Conservation (phyloP, 2,329 filamentous ascomycete species). For the Epichloe bromicola region DNA sequence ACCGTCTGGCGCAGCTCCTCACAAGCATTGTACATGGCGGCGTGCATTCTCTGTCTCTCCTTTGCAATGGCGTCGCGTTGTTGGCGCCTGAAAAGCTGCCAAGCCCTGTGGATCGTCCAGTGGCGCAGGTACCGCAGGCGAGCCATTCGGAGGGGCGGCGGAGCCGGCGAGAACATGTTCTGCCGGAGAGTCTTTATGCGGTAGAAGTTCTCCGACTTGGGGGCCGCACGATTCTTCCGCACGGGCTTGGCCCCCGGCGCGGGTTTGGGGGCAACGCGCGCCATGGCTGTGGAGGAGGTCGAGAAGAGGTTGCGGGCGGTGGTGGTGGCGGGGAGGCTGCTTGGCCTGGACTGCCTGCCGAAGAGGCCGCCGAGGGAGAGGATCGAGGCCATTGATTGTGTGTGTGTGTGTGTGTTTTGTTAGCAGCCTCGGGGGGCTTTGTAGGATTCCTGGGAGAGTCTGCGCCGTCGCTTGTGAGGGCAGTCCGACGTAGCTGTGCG, state of each 20-base stretch:
- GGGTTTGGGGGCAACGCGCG: constrained; percentile 17
- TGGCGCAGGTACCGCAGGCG: constrained; percentile 81
- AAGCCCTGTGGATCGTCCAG: constrained; percentile 98
- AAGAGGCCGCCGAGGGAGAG: constrained; percentile 20
- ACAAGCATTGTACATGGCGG: constrained; percentile 71
- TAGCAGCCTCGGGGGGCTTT: background rate
- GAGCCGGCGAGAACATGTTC: constrained; percentile 37
- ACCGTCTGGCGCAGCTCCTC: constrained; percentile 61
- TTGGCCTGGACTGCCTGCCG: constrained; percentile 10
- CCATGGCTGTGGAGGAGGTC: constrained; percentile 18
- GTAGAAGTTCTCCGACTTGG: constrained; percentile 26
- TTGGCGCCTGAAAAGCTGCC: constrained; percentile 66
- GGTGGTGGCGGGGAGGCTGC: background rate
- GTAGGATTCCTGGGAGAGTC: background rate
- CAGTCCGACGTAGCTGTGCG: background rate
- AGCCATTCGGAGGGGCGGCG: constrained; percentile 70
- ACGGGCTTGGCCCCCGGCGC: constrained; percentile 13
- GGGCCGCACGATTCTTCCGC: constrained; percentile 15
- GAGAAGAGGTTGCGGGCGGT: constrained; percentile 17
- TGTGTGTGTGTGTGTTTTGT: background rate
- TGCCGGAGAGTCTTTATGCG: constrained; percentile 32
- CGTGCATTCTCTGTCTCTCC: constrained; percentile 68
- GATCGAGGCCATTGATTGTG: constrained; percentile 14
- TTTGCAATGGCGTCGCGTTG: constrained; percentile 49
- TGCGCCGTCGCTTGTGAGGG: background rate